phyloP scores from a whole-genome alignment of 441 rosid species.

The Cnidoscolus chayamansa region DNA sequence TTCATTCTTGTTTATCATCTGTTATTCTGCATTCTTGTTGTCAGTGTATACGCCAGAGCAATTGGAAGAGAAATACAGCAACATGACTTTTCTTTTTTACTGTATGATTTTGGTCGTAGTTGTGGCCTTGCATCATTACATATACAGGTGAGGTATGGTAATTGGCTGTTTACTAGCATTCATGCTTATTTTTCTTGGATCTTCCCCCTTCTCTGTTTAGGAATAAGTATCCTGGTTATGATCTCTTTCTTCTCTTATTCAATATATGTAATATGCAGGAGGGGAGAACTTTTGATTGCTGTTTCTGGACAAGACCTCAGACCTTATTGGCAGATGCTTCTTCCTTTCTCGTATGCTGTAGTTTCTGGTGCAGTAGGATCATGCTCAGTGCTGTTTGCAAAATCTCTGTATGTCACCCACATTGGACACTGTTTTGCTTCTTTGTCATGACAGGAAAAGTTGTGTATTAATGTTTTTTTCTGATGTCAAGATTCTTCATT shows the following conservation, averaged over 20 bases:
- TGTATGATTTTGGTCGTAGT: constrained; percentile 65
- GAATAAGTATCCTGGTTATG: neutral
- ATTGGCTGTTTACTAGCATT: neutral
- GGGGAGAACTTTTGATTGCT: constrained; percentile 73
- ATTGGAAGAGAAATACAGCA: constrained; percentile 90
- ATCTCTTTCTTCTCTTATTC: constrained; percentile 15
- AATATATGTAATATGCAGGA: constrained; percentile 47
- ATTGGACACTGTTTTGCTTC: constrained; percentile 11
- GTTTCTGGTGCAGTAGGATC: constrained; percentile 98
- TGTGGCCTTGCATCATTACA: constrained; percentile 65
- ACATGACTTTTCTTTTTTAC: constrained; percentile 76
- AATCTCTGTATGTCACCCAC: constrained; percentile 75
- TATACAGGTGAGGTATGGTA: constrained; percentile 59
- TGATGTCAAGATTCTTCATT: constrained; percentile 19
- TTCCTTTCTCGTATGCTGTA: constrained; percentile 93
- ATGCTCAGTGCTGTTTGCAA: constrained; percentile 93
- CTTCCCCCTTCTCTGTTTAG: neutral
- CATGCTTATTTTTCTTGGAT: neutral
- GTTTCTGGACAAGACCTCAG: constrained; percentile 67
- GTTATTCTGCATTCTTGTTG: neutral
- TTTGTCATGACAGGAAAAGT: neutral
- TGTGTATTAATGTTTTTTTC: constrained; percentile 18
- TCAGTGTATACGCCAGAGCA: constrained; percentile 95
- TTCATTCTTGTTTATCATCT: constrained; percentile 3
- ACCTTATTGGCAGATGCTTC: constrained; percentile 79